phyloP scores from a whole-genome alignment of 768 basidiomycete species.

The Nidula microcarpa region DNA sequence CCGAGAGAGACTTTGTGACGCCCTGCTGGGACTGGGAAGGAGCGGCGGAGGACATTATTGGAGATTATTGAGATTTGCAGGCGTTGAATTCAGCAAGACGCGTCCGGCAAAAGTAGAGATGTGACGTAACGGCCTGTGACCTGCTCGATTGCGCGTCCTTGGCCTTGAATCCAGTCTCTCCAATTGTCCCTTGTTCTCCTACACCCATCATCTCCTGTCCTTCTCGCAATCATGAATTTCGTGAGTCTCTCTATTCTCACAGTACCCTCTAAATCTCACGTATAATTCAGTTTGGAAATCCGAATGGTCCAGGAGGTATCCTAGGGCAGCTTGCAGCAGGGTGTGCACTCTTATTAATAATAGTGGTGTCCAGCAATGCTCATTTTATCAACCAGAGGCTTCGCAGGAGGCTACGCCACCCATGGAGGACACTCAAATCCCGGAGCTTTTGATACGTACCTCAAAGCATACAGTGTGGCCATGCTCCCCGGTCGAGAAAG shows the following conservation, averaged over 20 bases:
- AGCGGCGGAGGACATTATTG: constrained; percentile 27
- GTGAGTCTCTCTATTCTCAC: constrained; percentile 22
- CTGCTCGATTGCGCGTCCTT: constrained; percentile 2
- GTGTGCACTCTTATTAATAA: constrained; percentile 23
- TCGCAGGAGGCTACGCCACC: constrained; percentile 44
- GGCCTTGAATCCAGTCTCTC: neutral
- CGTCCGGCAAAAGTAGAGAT: neutral
- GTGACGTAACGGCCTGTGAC: neutral
- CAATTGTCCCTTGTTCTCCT: constrained; percentile 4
- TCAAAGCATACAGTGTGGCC: constrained; percentile 93
- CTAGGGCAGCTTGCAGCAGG: constrained; percentile 61
- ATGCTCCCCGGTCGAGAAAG: constrained; percentile 86
- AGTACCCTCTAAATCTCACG: constrained; percentile 3
- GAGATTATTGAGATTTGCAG: neutral
- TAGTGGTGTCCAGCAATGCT: no score
- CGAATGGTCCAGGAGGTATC: constrained; percentile 55
- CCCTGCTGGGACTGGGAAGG: constrained; percentile 35
- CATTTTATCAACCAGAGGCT: constrained; percentile 2
- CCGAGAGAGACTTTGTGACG: constrained; percentile 41
- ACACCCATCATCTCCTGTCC: constrained; percentile 7
- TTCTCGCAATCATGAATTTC: constrained; percentile 35
- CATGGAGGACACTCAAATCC: constrained; percentile 53
- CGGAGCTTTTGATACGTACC: constrained; percentile 84
- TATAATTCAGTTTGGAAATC: constrained; percentile 34
- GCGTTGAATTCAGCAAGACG: neutral